Base-by-base conservation (phyloP, 164 flowering plant species). In the Macadamia integrifolia region DNA sequence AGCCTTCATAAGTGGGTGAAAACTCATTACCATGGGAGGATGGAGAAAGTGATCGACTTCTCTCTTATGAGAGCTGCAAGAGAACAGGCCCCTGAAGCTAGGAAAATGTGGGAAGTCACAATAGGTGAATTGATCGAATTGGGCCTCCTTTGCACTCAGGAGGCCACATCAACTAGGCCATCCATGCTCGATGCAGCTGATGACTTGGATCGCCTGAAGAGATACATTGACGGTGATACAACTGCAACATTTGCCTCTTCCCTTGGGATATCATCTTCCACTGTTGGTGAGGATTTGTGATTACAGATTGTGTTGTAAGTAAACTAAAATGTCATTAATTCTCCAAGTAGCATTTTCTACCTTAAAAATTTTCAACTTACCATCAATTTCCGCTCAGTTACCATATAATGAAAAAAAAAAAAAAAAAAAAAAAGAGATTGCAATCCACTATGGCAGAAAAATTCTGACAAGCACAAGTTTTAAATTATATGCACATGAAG, bases 161-260 rank as follows among this genome's bases (percentile, higher is more conserved):
- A 75, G 28, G 61, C 79, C 1, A 70, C 86, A 1, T 74, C 81
- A 12, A 74, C 72, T n/a, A 74, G 86, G 70, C 89, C 89, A 5
- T 76, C 86, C 28, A 86, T 86, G 87, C 84, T 77, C 17, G 84
- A 83, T 62, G 80, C 80, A 0, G 89, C 87, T 1, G 83, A 86
- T 64, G 85, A 81, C 67, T 66, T 86, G 74, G 81, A 82, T 59
- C 81, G 81, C n/a, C 81, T 83, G 40, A 82, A 86, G 69, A 68
- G 77, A 58, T 82, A 82, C 75, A 81, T 83, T 8, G 31, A 44
- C 43, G 89, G 87, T 14, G 87, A 83, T 62, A 79, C 82, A 7
- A 80, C 85, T 10, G 80, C 78, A n/a, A 83, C 85, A 46, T 79
- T 79, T 69, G 78, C 84, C 23, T 80, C 86, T 15, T 81, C 86